These are phyloP conservation scores for Cladosporium colombiae DNA, from an alignment of 2,329 filamentous ascomycete genomes.

Conservation along the genomic window DNA sequence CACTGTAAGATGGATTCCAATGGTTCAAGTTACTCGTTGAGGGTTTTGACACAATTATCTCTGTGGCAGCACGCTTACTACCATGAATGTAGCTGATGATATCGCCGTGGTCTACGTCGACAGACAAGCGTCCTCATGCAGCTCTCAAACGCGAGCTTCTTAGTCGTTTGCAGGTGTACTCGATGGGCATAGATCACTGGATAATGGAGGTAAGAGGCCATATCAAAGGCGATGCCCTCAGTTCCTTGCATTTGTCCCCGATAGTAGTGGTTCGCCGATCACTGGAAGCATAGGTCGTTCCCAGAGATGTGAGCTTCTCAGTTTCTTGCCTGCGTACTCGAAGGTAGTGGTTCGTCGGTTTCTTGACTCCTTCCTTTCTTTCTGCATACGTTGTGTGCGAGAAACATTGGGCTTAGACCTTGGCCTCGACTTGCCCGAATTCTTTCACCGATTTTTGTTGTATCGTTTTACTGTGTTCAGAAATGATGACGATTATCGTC, in stretches of 20 bases:
- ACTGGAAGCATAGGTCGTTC: neutral
- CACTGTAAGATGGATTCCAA: neutral
- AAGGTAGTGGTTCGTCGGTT: too few relatives aligned
- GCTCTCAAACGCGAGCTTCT: neutral
- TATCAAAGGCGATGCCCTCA: neutral
- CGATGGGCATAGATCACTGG: too few relatives aligned
- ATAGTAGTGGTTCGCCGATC: neutral
- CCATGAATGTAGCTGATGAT: neutral
- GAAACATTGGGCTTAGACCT: too few relatives aligned
- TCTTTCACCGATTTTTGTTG: neutral
- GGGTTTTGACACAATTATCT: neutral
- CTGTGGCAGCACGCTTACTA: neutral
- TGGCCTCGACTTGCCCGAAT: too few relatives aligned
- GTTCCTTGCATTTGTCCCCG: neutral
- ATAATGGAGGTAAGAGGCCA: too few relatives aligned
- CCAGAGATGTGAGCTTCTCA: neutral
- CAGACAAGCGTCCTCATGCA: neutral
- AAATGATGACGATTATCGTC: neutral
- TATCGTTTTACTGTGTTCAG: neutral
- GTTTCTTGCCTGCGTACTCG: too few relatives aligned
- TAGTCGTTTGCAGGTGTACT: neutral
- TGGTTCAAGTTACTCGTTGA: neutral
- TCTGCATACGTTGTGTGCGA: too few relatives aligned
- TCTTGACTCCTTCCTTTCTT: too few relatives aligned
- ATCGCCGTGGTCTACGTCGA: neutral